These are phyloP conservation scores for Pulveroboletus sp. DNA, from an alignment of 768 basidiomycete species.

Conservation along the genomic window DNA sequence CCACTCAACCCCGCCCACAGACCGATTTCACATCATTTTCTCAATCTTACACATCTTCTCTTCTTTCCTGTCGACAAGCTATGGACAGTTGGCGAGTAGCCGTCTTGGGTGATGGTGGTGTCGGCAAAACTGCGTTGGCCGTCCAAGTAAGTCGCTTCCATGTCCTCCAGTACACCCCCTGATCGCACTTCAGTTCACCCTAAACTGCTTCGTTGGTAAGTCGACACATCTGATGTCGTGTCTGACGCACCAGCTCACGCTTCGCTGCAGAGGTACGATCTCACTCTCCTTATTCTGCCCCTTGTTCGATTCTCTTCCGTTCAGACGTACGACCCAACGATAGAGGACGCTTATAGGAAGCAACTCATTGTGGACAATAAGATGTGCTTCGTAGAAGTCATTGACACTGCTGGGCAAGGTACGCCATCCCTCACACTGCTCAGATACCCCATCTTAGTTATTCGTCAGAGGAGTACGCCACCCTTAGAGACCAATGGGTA, in stretches of 20 bases:
- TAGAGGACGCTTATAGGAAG: constrained; percentile 97
- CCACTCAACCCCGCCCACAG: constrained; percentile 19
- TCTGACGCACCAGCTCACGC: constrained; percentile 12
- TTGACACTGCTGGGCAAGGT: constrained; percentile 98
- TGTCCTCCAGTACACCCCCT: constrained; percentile 1
- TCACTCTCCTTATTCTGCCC: constrained; percentile 3
- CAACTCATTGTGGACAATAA: constrained; percentile 91
- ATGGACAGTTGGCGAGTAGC: constrained; percentile 97
- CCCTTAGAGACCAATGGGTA: constrained; percentile 96
- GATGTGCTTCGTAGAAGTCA: constrained; percentile 94
- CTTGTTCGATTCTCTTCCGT: constrained; percentile 6
- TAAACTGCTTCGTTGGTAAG: constrained; percentile 94
- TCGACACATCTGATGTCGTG: constrained; percentile 9
- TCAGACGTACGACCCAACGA: constrained; percentile 96
- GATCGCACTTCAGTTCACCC: constrained; percentile 69
- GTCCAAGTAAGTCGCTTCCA: constrained; percentile 65
- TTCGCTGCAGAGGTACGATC: constrained; percentile 48
- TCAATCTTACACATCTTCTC: constrained; percentile 24
- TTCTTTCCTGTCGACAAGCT: constrained; percentile 30
- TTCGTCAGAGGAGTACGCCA: constrained; percentile 87
- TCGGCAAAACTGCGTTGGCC: constrained; percentile 94
- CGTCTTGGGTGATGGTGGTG: constrained; percentile 94
- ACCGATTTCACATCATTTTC: constrained; percentile 20
- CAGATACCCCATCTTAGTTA: constrained; percentile 16
- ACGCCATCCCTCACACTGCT: constrained; percentile 24